These are phyloP conservation scores for Umbellularia californica DNA, from an alignment of 164 flowering plant species.

Conservation along the genomic window DNA sequence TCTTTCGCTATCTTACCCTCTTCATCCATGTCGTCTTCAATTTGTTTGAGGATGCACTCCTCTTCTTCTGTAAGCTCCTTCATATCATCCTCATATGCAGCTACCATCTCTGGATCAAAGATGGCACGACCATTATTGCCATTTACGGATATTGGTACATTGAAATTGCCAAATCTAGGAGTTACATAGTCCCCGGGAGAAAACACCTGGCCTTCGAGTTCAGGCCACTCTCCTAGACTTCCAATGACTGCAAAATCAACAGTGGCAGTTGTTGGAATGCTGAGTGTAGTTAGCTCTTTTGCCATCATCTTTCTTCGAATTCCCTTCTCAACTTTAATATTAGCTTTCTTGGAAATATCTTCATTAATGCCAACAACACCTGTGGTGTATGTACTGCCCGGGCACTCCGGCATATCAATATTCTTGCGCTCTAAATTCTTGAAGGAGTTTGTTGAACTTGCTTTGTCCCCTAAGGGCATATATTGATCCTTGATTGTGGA, in stretches of 20 bases:
- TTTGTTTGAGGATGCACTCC: slow-evolving; percentile 14
- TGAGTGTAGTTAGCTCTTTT: slow-evolving; percentile 23
- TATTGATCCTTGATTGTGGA: background rate
- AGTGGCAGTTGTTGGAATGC: slow-evolving; percentile 19
- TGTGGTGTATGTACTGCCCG: background rate
- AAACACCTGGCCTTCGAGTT: slow-evolving; percentile 14
- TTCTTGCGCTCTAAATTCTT: background rate
- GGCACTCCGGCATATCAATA: too few relatives aligned
- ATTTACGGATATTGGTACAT: slow-evolving; percentile 2
- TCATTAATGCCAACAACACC: background rate
- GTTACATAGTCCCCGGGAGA: slow-evolving; percentile 26
- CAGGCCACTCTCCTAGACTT: slow-evolving; percentile 23
- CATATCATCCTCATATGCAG: slow-evolving; percentile 38
- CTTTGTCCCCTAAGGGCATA: background rate
- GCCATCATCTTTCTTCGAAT: slow-evolving; percentile 27
- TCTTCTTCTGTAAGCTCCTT: slow-evolving; percentile 35
- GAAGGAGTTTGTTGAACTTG: background rate
- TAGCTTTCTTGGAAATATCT: background rate
- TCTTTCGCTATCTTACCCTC: background rate
- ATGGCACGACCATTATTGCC: slow-evolving; percentile 7
- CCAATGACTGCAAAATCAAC: slow-evolving; percentile 23
- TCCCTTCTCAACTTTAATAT: slow-evolving; percentile 9
- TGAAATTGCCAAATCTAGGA: slow-evolving; percentile 34
- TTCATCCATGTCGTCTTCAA: slow-evolving; percentile 14
- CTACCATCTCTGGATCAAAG: slow-evolving; percentile 33